Evolutionary conservation across 1,284 basidiomycete genomes (phyloP).

Genomic region (Pseudomicrostroma phylloplanum): DNA sequence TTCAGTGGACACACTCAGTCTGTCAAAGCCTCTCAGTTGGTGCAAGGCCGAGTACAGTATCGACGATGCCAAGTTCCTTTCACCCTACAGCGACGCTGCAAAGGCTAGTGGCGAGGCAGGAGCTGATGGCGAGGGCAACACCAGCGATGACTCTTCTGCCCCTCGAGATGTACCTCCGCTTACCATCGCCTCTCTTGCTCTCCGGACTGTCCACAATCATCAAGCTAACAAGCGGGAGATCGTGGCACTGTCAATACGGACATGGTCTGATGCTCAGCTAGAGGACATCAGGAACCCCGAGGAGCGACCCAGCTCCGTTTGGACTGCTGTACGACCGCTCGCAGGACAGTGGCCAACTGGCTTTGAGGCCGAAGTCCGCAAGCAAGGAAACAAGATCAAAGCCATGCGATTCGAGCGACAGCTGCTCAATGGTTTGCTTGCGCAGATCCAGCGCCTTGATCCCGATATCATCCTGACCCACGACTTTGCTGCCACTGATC

Average conservation of each 20-base stretch:
- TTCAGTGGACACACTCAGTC: slow-evolving; percentile 57
- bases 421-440: slow-evolving; percentile 76
- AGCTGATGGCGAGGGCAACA: neutral
- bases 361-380: slow-evolving; percentile 61
- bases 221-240: slow-evolving; percentile 88
- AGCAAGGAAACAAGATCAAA: slow-evolving; percentile 61
- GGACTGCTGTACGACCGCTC: slow-evolving; percentile 86
- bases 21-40: slow-evolving; percentile 33
- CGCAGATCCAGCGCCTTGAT: slow-evolving; percentile 75
- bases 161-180: slow-evolving; percentile 80
- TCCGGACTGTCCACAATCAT: slow-evolving; percentile 90
- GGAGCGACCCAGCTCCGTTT: slow-evolving; percentile 69
- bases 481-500: slow-evolving; percentile 82
- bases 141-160: slow-evolving; percentile 50
- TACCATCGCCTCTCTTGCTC: slow-evolving; percentile 80
- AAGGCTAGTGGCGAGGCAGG: slow-evolving; percentile 31
- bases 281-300: slow-evolving; percentile 47
- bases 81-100: slow-evolving; percentile 72
- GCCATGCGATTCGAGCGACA: slow-evolving; percentile 69
- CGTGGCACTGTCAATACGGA: slow-evolving; percentile 74
- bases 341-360: slow-evolving; percentile 75
- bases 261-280: slow-evolving; percentile 64
- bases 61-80: slow-evolving; percentile 77
- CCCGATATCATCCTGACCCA: slow-evolving; percentile 93
- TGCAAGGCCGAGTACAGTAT: slow-evolving; percentile 79